Base-by-base conservation (phyloP, 192 early-diverging fungal species). In the Jimgerdemannia flammicorona region DNA sequence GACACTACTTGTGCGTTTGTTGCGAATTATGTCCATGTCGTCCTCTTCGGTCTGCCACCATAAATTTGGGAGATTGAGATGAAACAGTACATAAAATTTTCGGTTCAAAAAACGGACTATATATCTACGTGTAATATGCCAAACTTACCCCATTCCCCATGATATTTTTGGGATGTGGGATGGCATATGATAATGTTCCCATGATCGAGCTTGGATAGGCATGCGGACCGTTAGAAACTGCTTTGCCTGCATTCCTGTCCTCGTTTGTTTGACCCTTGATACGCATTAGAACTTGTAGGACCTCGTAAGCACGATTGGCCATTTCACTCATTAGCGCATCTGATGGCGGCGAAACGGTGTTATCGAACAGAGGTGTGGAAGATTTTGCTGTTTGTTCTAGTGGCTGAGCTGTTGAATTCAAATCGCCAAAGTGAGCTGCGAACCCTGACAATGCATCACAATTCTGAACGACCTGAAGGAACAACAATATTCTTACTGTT, bases 1-100 rank as follows among this genome's bases (percentile, higher is more conserved):
- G 29, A 41, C 19, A 41, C 40, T 20, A 9, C 29, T 40, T 20
- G 19, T 68, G 18, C 67, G 67, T 19, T 68, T 68, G 18, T 41
- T 68, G 29, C 67, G 19, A 68, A 68, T 68, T 7, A 68, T 40
- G 40, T 68, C 67, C 67, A 68, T 68, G 18, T 68, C 67, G 19
- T 68, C 67, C 19, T 68, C 67, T 41, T 68, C 67, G 18, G 67
- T 41, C 67, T 68, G 18, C 18, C 19, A 59, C 14, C 6, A 6
- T 10, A 59, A 59, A 59, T 59, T 6, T 10, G 14, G 49, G 49
- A 14, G 49, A 59, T 10, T 10, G n/a, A n/a, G 14, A 59, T 10
- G 49, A 59, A 59, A 59, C 8, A 59, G 14, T 10, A 59, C 6
- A 59, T 10, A 14, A 59, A 59, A 59, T 29, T 29, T 29, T 29